A percentile compares a stretch with the other conserved stretches of the same genome.
These are phyloP conservation scores for Coleophoma cylindrospora DNA, from an alignment of 2,329 filamentous ascomycete genomes.

Conservation along the genomic window DNA sequence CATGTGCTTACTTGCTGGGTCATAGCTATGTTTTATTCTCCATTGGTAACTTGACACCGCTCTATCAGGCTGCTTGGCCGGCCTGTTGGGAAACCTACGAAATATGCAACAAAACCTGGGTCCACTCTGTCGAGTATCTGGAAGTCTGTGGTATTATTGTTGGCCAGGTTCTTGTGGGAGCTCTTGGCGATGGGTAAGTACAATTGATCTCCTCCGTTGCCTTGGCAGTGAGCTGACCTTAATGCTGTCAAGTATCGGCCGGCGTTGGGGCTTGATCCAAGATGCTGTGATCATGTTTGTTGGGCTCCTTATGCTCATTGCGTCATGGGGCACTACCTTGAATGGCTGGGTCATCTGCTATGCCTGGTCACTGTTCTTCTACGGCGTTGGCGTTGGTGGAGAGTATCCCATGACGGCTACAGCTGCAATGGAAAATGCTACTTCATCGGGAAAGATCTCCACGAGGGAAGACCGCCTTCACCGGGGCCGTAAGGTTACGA, in stretches of 20 bases:
- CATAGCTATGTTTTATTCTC: slow-evolving; percentile 87
- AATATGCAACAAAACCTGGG: slow-evolving; percentile 71
- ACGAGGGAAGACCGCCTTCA: slow-evolving; percentile 91
- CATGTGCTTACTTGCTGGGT: no score
- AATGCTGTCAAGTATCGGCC: slow-evolving; percentile 56
- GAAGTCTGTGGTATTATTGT: slow-evolving; percentile 95
- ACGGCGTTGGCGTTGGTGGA: slow-evolving; percentile 70
- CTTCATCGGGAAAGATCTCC: slow-evolving; percentile 80
- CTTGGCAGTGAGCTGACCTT: no score
- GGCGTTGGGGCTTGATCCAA: slow-evolving; percentile 92
- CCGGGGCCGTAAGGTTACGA: slow-evolving; percentile 91
- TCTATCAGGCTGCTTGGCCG: slow-evolving; percentile 73
- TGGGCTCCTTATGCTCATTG: slow-evolving; percentile 86
- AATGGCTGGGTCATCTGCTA: slow-evolving; percentile 98
- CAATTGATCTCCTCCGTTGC: no score
- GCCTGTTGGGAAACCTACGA: slow-evolving; percentile 63
- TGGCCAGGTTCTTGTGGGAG: slow-evolving; percentile 82
- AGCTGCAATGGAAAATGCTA: slow-evolving; percentile 87
- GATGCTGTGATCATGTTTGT: slow-evolving; percentile 93
- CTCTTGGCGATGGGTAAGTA: slow-evolving; percentile 57
- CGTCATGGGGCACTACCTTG: slow-evolving; percentile 79
- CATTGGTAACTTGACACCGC: slow-evolving; percentile 84
- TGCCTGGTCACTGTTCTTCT: slow-evolving; percentile 90
- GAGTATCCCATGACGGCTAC: slow-evolving; percentile 98
- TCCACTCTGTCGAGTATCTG: slow-evolving; percentile 80